Conservation (phyloP, 2,329 filamentous ascomycete species). For the Venturia nashicola region DNA sequence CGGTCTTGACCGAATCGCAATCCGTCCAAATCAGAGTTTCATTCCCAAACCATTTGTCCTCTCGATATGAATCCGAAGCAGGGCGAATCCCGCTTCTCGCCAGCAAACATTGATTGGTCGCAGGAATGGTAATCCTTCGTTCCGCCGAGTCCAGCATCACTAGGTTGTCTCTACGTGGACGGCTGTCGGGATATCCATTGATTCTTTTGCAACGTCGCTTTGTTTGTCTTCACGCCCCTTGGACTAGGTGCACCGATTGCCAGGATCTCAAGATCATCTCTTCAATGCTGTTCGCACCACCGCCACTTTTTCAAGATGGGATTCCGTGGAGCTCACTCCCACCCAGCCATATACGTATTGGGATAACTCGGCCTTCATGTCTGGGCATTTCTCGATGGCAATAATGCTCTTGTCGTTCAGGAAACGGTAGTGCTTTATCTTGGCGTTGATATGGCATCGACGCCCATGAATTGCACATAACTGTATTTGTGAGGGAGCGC, state of each 20-base stretch:
- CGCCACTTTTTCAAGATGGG: not conserved
- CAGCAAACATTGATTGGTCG: not conserved
- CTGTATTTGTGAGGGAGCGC: not conserved
- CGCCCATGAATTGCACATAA: not conserved
- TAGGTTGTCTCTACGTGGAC: not conserved
- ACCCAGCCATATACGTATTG: not conserved
- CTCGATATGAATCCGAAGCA: not conserved
- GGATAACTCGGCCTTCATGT: not conserved
- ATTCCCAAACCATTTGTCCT: not conserved
- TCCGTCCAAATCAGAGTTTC: not conserved
- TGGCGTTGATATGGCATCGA: not conserved
- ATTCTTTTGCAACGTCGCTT: not conserved
- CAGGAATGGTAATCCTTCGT: not conserved
- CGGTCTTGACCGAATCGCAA: not conserved
- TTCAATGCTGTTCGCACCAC: not conserved
- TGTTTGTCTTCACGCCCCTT: not conserved
- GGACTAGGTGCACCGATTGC: not conserved
- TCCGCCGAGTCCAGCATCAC: not conserved
- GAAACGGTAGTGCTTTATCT: not conserved
- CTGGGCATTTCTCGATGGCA: not conserved
- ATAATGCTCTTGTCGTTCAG: not conserved
- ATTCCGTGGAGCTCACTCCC: not conserved
- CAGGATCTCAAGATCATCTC: not conserved
- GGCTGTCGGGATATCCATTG: not conserved
- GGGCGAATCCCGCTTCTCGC: not conserved